Evolutionary conservation across 352 stramenopile genomes (phyloP), one percentile per base, ranked within the genome.

Genomic region (Globisporangium paddicum): DNA sequence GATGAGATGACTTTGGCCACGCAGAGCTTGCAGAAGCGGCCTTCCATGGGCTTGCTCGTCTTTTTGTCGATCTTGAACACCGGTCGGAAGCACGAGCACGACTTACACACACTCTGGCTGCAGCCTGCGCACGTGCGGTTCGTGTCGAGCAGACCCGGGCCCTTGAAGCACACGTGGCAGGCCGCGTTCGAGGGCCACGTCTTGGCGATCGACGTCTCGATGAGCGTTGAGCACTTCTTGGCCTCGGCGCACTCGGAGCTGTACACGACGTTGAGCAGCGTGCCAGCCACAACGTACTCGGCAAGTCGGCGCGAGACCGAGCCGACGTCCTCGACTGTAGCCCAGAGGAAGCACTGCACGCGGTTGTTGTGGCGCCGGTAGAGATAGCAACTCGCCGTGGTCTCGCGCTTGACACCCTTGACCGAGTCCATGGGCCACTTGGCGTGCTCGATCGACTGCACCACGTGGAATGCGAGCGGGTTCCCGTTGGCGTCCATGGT

Each of bases 401-500:
- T 62, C 41, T 71, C 60, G 8, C 75, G 73, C 41, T 86, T 86
- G 55, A 79, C 64, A 48, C 72, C 67, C 32, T 77, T 80, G 60
- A 75, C 69, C 8, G 62, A 51, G 49, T 81, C 71, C 16, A 71
- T 66, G 3, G 67, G 69, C 69, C 68, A 86, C 49, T 82, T 71
- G 3, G 73, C 65, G 41, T 77, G 76, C 38, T 83, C 76, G 50
- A 86, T 86, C 47, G 73, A 86, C 66, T 83, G 73, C 34, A 82
- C 28, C 3, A 86, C 72, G 59, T 86, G 73, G 45, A 77, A 86
- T 32, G 65, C 76, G 6, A 86, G 54, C 9, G 75, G 64, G 6
- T 79, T 78, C 8, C 75, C 75, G 2, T 68, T 73, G 10, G 66
- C 64, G 42, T 86, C 76, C 1, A 60, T 71, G 49, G 71, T 82